These are phyloP conservation scores for Globisporangium spinosum DNA, from an alignment of 352 stramenopile species.

Conservation along the genomic window DNA sequence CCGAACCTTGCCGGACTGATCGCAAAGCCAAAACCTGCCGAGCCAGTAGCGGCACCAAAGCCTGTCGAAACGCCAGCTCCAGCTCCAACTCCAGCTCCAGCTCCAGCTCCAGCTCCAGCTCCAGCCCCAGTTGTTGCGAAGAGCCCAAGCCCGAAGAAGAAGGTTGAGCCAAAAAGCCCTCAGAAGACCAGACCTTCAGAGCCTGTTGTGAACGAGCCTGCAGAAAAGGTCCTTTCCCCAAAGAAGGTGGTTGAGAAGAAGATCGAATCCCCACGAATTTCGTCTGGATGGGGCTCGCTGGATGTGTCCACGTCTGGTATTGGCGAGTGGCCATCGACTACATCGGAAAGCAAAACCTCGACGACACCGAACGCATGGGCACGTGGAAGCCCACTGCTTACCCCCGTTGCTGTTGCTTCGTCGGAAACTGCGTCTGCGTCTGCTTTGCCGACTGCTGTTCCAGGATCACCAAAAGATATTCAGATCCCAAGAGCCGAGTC, in stretches of 20 bases:
- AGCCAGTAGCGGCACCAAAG: constrained; percentile 24
- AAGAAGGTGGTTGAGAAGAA: constrained; percentile 43
- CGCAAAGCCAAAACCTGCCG: constrained; percentile 32
- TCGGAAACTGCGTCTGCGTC: constrained; percentile 28
- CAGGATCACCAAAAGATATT: constrained; percentile 68
- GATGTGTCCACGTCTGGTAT: constrained; percentile 65
- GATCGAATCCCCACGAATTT: constrained; percentile 45
- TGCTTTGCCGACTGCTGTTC: constrained; percentile 41
- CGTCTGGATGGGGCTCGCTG: constrained; percentile 55
- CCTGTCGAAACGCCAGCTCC: constrained; percentile 19
- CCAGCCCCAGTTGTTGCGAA: constrained; percentile 10
- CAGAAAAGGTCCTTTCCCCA: constrained; percentile 14
- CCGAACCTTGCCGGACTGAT: constrained; percentile 45
- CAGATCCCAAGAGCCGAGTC: constrained; percentile 36
- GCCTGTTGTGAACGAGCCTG: constrained; percentile 23
- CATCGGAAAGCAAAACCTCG: constrained; percentile 43
- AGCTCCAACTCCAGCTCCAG: constrained; percentile 6
- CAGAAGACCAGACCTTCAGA: constrained; percentile 25
- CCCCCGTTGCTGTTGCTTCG: constrained; percentile 21
- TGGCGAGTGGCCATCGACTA: constrained; percentile 52
- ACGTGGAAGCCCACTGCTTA: constrained; percentile 56
- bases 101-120: constrained; percentile 10
- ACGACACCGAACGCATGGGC: constrained; percentile 65
- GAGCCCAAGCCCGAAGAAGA: constrained; percentile 45
- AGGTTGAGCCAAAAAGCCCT: constrained; percentile 34